These are phyloP conservation scores for Aureobasidium lini DNA, from an alignment of 2,329 filamentous ascomycete genomes.

Conservation along the genomic window DNA sequence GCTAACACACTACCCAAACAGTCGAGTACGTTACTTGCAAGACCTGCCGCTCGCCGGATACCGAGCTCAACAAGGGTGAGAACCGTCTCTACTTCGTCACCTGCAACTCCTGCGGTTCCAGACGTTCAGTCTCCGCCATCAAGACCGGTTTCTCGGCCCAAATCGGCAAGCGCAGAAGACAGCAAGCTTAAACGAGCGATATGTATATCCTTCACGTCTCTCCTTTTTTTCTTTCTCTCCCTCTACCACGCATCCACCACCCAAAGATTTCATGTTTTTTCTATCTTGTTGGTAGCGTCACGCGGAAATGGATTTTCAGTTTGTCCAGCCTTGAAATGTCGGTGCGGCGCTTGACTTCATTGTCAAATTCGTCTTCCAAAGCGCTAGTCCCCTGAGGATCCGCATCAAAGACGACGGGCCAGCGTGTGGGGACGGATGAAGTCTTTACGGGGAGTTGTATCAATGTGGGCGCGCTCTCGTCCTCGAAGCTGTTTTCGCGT, in stretches of 20 bases:
- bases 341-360: neutral
- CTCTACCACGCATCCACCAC: neutral
- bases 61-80: constrained; percentile 96
- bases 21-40: constrained; percentile 99
- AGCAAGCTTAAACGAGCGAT: constrained; percentile 58
- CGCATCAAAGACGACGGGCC: neutral
- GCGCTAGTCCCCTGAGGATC: neutral
- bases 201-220: neutral
- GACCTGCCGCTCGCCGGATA: constrained; percentile 91
- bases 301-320: constrained; percentile 9
- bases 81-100: constrained; percentile 99
- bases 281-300: neutral
- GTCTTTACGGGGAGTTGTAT: constrained; percentile 25
- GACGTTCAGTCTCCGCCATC: constrained; percentile 91
- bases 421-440: neutral
- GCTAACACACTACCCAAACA: constrained; percentile 28
- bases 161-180: constrained; percentile 96
- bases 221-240: neutral
- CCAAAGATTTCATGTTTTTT: neutral
- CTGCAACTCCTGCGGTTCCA: constrained; percentile 62
- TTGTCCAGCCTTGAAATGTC: constrained; percentile 8
- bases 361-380: constrained; percentile 1
- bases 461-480: constrained; percentile 29
- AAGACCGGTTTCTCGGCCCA: constrained; percentile 99
- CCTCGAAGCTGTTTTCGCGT: constrained; percentile 31